These are phyloP conservation scores for Mortierella polycephala DNA, from an alignment of 371 early-diverging fungal genomes.

Conservation along the genomic window DNA sequence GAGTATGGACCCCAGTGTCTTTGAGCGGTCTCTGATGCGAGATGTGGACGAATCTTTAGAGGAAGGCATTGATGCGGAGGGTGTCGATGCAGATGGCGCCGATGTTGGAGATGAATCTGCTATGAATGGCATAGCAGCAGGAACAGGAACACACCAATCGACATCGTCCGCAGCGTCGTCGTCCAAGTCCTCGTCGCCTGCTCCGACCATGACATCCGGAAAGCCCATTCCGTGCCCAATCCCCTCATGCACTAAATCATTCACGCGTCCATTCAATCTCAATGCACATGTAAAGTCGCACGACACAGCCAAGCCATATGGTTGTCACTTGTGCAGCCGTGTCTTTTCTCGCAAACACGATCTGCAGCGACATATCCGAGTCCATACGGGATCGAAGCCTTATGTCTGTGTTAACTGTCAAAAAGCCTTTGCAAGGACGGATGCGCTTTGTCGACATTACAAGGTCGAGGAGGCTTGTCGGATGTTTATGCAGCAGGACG, in stretches of 20 bases:
- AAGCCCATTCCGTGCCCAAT: constrained; percentile 45
- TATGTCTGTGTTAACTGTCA: constrained; percentile 68
- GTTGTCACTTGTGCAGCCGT: constrained; percentile 55
- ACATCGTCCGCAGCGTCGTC: neutral
- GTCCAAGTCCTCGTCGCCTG: neutral
- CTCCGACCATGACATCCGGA: constrained; percentile 18
- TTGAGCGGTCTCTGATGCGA: constrained; percentile 22
- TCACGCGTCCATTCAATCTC: constrained; percentile 45
- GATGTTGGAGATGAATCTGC: constrained; percentile 6
- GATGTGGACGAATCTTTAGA: constrained; percentile 16
- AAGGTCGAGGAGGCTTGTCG: constrained; percentile 59
- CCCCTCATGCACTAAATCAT: constrained; percentile 43
- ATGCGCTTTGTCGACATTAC: constrained; percentile 73
- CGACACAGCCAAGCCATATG: constrained; percentile 44
- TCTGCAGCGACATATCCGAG: constrained; percentile 72
- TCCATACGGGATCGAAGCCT: constrained; percentile 75
- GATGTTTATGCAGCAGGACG: constrained; percentile 39
- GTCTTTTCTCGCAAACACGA: constrained; percentile 77
- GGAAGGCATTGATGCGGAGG: constrained; percentile 20
- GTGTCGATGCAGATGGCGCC: constrained; percentile 17
- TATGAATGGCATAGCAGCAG: neutral
- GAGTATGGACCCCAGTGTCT: constrained; percentile 21
- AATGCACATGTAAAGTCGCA: constrained; percentile 50
- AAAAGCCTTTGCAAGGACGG: constrained; percentile 75
- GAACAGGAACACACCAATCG: neutral